A percentile compares a stretch with the other conserved stretches of the same genome.
Evolutionary conservation across 2,329 filamentous ascomycete species (phyloP).

Genomic region (Botryotinia narcissicola): DNA sequence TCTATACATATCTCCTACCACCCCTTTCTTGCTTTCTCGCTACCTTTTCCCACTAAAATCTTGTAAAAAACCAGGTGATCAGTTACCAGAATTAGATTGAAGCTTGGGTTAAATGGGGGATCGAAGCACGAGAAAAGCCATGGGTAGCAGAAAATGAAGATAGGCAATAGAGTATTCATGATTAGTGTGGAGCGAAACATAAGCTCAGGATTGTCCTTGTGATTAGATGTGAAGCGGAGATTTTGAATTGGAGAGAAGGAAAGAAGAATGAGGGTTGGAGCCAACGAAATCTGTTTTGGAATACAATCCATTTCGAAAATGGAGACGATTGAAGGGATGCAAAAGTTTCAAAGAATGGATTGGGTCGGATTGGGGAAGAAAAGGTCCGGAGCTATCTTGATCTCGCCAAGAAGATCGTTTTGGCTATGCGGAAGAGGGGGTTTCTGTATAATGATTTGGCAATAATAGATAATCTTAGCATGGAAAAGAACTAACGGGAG

Average conservation of each 20-base stretch:
- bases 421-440: not conserved
- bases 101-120: not conserved
- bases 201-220: not conserved
- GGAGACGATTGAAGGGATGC: not conserved
- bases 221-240: not conserved
- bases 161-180: rapidly evolving
- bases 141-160: not conserved
- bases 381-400: not conserved
- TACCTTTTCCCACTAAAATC: not conserved
- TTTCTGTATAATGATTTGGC: not conserved
- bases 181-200: not conserved
- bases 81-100: not conserved
- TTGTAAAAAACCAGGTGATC: not conserved
- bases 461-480: not conserved
- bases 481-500: no score
- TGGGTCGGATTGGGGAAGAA: not conserved
- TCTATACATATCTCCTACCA: no score
- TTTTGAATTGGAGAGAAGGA: not conserved
- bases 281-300: not conserved
- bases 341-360: not conserved
- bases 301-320: not conserved
- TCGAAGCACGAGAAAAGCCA: not conserved
- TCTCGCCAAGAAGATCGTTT: not conserved
- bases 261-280: not conserved
- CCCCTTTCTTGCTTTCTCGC: not conserved